Base-by-base conservation (phyloP, 1,284 basidiomycete genomes). In the Athelia sp. region DNA sequence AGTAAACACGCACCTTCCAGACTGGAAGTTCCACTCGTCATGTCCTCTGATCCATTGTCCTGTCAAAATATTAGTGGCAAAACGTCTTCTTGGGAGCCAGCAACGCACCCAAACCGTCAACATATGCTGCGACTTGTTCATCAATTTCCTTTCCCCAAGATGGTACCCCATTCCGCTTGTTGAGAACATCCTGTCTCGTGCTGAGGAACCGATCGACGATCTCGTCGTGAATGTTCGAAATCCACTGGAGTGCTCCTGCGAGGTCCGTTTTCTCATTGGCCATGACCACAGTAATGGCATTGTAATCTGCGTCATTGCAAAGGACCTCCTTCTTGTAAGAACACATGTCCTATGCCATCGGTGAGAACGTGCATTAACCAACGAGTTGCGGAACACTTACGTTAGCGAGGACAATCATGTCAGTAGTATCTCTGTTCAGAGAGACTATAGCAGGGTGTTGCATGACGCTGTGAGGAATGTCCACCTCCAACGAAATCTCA, bases 401-500 rank as follows among this genome's bases (percentile, higher is more conserved):
- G 23, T 54, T 54, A 15, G 50, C 50, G 4, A 56, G 45, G 26
- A 51, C 34, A 15, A 48, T 49, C 54, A 56, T 56, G 22, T 56
- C 54, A 4, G 50, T 52, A 3, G 50, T 47, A 34, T 50, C 46
- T 4, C 13, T 29, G 26, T 29, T 29, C 26, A 29, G 46, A 24
- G 52, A 18, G 11, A 48, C 48, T 38, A 65, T 56, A 21, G 48
- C 45, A 19, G 55, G 52, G 48, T 63, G 54, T 17, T 61, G 50
- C 40, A 57, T 53, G 22, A 62, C 59, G 36, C 56, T 54, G 23
- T 62, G 59, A 13, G 62, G 60, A 22, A 64, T 48, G 42, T 60
- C 50, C 8, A 62, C 44, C 3, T 46, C 53, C 31, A 60, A 57
- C 6, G 48, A 47, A 14, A 55, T 50, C 42, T 63, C 58, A 22